A percentile compares a stretch with the other conserved stretches of the same genome.
Evolutionary conservation across 805 yeast genomes (phyloP).

Genomic region (Candida cerambycidarum): DNA sequence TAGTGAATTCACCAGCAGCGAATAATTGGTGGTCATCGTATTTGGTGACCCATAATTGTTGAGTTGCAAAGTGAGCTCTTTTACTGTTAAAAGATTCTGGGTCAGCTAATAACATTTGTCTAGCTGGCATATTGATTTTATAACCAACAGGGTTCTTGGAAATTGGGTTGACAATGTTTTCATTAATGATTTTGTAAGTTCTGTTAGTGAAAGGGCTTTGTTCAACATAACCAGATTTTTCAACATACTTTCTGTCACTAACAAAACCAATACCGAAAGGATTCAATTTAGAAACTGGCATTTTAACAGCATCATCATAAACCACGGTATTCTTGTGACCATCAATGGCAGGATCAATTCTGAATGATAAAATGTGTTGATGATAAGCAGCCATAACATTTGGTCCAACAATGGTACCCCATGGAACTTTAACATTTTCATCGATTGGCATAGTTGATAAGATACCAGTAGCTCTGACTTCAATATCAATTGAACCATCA

Average conservation of each 20-base stretch:
- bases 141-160: conserved; percentile 75
- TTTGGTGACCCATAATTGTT: conserved; percentile 82
- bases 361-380: conserved; percentile 75
- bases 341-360: conserved; percentile 81
- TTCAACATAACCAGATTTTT: conserved; percentile 68
- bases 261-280: conserved; percentile 71
- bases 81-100: conserved; percentile 61
- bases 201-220: conserved; percentile 77
- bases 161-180: conserved; percentile 65
- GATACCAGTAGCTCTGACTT: conserved; percentile 85
- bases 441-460: conserved; percentile 83
- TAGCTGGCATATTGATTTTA: conserved; percentile 71
- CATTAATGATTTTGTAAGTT: conserved; percentile 73
- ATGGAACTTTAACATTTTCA: conserved; percentile 61
- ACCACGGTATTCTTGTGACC: conserved; percentile 76
- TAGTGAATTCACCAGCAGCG: conserved; percentile 86
- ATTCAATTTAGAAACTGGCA: conserved; percentile 56
- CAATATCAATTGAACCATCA: conserved; percentile 75
- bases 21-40: conserved; percentile 68
- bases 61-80: conserved; percentile 74
- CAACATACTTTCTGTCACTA: conserved; percentile 61
- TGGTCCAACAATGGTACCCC: conserved; percentile 78
- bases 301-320: conserved; percentile 64
- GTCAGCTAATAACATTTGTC: conserved; percentile 71
- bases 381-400: conserved; percentile 83